Evolutionary conservation across 352 stramenopile genomes (phyloP).

Genomic region (Plasmopara halstedii): DNA sequence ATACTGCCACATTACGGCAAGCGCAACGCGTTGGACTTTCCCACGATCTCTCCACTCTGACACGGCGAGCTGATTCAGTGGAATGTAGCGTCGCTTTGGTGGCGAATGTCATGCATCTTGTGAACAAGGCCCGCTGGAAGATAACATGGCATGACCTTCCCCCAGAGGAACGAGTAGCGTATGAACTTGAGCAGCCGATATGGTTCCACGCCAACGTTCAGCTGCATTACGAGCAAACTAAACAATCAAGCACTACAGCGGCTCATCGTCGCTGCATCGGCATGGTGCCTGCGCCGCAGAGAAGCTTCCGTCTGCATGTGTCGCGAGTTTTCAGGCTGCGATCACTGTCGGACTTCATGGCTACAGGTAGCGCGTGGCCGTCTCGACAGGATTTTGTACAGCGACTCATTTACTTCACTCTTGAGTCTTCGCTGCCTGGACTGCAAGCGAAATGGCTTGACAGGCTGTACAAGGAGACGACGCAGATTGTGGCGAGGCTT

Average conservation of each 20-base stretch:
- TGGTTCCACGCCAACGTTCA: background rate
- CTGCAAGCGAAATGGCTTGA: background rate
- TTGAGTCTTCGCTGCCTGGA: background rate
- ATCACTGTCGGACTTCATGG: conserved; percentile 1
- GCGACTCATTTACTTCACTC: background rate
- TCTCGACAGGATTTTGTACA: conserved; percentile 1
- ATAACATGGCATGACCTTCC: background rate
- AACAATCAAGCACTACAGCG: background rate
- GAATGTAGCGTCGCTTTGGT: background rate
- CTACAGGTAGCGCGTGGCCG: background rate
- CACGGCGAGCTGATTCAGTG: background rate
- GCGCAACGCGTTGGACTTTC: background rate
- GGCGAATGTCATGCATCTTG: background rate
- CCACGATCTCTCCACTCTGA: background rate
- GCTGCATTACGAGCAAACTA: background rate
- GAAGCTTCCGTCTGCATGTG: background rate
- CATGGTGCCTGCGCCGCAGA: background rate
- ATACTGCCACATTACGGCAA: background rate
- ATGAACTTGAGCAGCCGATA: background rate
- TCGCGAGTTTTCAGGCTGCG: background rate
- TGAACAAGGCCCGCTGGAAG: background rate
- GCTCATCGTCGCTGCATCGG: background rate
- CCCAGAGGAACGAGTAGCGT: background rate
- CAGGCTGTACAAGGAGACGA: background rate
- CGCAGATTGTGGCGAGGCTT: background rate